Base-by-base conservation (phyloP, 2,329 filamentous ascomycete genomes). In the Xylariaceae sp. region DNA sequence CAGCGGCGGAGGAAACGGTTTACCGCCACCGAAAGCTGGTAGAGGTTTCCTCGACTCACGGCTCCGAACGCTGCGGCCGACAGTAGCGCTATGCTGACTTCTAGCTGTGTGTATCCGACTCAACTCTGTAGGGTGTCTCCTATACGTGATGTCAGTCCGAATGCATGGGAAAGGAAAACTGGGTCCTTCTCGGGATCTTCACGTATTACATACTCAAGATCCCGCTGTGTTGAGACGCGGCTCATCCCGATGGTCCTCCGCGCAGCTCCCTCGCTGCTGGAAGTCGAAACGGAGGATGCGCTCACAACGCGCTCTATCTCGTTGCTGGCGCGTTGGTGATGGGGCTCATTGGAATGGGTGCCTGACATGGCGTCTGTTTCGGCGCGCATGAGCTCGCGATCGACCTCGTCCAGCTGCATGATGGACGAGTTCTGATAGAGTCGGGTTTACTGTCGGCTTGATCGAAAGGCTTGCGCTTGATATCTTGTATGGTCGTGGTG, bases 21-120 rank as follows among this genome's bases (percentile, higher is more conserved):
- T 90, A n/a, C 83, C 85, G 41, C 72, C 79, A 28, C 86, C 86
- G 61, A 89, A 87, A 6, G 67, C 64, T 1, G 86, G 86, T 42
- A 89, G 58, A 1, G 84, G 81, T 56, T 66, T 79, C 41, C 59
- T 69, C 4, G 71, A 78, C 37, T 76, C 69, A 57, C 76, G 66
- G 34, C 66, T 72, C 57, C 63, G 68, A 13, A 63, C 45, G 43
- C 66, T 66, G 37, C 71, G 64, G 46, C 86, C 86, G n/a, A 90
- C 85, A 3, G 86, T 90, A 40, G 67, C 74, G 48, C 72, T 78
- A 61, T 89, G 85, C 62, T 89, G 85, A 50, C 79, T 84, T 37
- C 78, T 69, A 28, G 79, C 76, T 3, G 86, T 89, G 34, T 83
- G 75, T 48, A 90, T 88, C 29, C 86, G 78, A 59, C 77, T 79